Evolutionary conservation across 768 basidiomycete genomes (phyloP), one percentile per base, ranked within the genome.

Genomic region (Cystobasidium tubakii): DNA sequence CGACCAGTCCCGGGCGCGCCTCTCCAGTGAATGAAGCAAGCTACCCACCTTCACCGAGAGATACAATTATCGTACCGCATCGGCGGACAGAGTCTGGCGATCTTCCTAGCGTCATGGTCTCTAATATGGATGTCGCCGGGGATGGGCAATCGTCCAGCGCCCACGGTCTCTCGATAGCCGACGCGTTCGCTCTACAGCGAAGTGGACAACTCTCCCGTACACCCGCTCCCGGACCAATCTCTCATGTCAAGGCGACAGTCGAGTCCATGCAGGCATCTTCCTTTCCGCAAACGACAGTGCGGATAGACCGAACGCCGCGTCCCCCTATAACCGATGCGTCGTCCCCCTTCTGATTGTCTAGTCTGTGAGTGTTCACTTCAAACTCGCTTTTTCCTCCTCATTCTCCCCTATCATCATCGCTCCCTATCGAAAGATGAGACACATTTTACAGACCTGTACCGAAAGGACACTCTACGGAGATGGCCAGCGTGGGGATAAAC

Each of bases 231-330:
- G 75, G 67, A 29, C 73, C 66, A 15, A 81, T 82, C 62, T 63
- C 77, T 17, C 70, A 66, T 17, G 81, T 81, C 76, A 80, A 80
- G 66, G 82, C 82, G 4, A 81, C 81, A 1, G 77, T 81, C 33
- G 82, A 81, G 44, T 79, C 78, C 62, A 80, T 82, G 79, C 69
- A 46, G 73, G 34, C 43, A 46, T 66, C 54, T 62, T 39, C 46
- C 15, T 57, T 62, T 34, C 62, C 9, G 42, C 29, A 4, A n/a
- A 33, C 53, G 29, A 25, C 64, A 19, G 21, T 9, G 33, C 12
- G 19, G 43, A 70, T 6, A 42, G 31, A 69, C 43, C 75, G 78
- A 39, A 77, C 75, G n/a, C 78, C 79, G 21, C 76, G 77, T 0
- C 75, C 77, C 19, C 79, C 78, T 0, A 77, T 77, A 1, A 0